These are phyloP conservation scores for Arachis monticola DNA, from an alignment of 331 rosid genomes.

Conservation along the genomic window DNA sequence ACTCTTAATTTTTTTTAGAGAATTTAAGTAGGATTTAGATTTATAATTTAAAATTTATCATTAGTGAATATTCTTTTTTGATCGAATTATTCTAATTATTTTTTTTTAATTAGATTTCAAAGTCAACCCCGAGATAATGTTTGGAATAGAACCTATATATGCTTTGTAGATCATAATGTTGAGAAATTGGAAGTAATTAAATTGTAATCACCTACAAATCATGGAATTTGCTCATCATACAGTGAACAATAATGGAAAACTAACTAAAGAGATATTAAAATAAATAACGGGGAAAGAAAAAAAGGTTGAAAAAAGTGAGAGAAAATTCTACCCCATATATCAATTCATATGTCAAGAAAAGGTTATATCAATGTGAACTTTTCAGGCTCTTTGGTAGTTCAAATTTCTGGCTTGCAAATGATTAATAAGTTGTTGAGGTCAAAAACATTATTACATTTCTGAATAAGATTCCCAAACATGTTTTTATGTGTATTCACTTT, in stretches of 20 bases:
- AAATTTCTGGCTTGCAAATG: constrained; percentile 45
- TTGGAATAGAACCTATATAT: neutral
- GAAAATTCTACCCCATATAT: constrained; percentile 22
- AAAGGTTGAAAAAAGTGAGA: constrained; percentile 21
- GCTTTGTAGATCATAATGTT: constrained; percentile 1
- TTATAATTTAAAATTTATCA: too few species aligned
- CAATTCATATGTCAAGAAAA: constrained; percentile 16
- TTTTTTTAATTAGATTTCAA: too few species aligned
- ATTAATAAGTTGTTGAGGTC: constrained; percentile 48
- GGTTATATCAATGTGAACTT: constrained; percentile 40
- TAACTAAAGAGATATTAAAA: neutral
- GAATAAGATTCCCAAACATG: constrained; percentile 51
- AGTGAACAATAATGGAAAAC: constrained; percentile 25
- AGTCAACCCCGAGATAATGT: too few species aligned
- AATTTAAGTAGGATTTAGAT: too few species aligned
- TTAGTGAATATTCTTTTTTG: too few species aligned
- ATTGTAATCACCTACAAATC: constrained; percentile 24
- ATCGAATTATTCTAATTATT: too few species aligned
- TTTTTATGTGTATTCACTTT: constrained; percentile 32
- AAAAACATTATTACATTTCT: constrained; percentile 38
- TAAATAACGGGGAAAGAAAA: neutral
- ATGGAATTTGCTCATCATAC: constrained; percentile 20
- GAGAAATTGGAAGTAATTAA: constrained; percentile 25
- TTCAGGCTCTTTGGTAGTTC: constrained; percentile 36
- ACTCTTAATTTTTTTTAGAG: too few species aligned